phyloP scores from a whole-genome alignment of 2,329 filamentous ascomycete species.

The Aspergillus pseudoterreus region DNA sequence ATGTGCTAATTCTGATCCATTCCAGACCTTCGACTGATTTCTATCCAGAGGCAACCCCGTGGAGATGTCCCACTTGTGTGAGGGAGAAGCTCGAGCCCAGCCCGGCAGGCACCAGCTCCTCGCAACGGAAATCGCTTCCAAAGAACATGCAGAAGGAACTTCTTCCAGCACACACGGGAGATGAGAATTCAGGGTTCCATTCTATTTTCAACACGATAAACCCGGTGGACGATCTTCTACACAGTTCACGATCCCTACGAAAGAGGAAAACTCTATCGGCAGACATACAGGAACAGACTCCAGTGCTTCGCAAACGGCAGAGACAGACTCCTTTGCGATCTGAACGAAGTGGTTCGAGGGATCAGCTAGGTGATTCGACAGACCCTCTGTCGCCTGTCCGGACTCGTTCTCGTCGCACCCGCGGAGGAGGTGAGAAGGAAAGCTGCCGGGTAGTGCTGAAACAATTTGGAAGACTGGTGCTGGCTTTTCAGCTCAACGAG shows the following conservation, averaged over 20 bases:
- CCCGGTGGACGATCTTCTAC: conserved; percentile 67
- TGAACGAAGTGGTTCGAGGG: conserved; percentile 19
- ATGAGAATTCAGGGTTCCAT: conserved; percentile 65
- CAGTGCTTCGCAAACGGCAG: conserved; percentile 48
- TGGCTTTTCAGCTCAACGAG: conserved; percentile 58
- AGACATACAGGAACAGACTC: conserved; percentile 49
- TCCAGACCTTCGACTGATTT: conserved; percentile 27
- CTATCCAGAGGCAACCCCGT: conserved; percentile 53
- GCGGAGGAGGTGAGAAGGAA: conserved; percentile 41
- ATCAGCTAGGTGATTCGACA: conserved; percentile 16
- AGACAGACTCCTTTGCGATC: conserved; percentile 29
- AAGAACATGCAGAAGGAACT: conserved; percentile 69
- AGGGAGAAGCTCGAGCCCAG: conserved; percentile 37
- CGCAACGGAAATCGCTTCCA: conserved; percentile 54
- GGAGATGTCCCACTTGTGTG: conserved; percentile 60
- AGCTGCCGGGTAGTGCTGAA: conserved; percentile 39
- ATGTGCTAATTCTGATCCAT: conserved; percentile 17
- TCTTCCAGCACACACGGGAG: conserved; percentile 64
- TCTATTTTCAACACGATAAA: conserved; percentile 73
- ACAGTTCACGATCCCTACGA: conserved; percentile 72
- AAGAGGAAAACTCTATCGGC: conserved; percentile 80
- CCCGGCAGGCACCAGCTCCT: conserved; percentile 16
- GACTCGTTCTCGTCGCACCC: conserved; percentile 58
- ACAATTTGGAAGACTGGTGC: conserved; percentile 47
- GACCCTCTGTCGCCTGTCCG: conserved; percentile 24